Base-by-base conservation (phyloP, 495 filamentous ascomycete genomes). In the Choiromyces venosus region DNA sequence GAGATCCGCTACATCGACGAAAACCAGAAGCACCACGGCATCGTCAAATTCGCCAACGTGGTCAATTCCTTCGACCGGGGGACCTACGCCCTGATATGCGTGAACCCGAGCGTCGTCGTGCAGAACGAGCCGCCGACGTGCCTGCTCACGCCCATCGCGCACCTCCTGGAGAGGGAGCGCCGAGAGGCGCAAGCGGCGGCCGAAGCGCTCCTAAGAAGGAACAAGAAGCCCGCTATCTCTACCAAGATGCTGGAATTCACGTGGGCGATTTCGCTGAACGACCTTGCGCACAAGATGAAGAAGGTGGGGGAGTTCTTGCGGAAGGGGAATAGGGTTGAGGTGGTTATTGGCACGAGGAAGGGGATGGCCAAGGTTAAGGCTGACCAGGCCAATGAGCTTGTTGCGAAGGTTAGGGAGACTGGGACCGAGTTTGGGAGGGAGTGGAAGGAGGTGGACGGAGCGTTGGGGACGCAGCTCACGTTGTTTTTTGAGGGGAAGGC, bases 291-390 rank as follows among this genome's bases (percentile, higher is more conserved):
- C 77, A 86, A 87, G 25, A 73, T 89, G 76, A 86, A 84, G 66
- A 85, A 86, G 80, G 72, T 89, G 74, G 76, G 80, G 65, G 83
- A 76, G 68, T 89, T 90, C 67, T 64, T 90, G 72, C 83, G 84
- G 38, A 87, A 88, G 69, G 87, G 87, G 33, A 82, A 82, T 37
- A 86, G 82, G 77, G 87, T 90, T 65, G 87, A 89, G 76, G 76
- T 90, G 16, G 64, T 86, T 40, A 72, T 90, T 72, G 86, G 86
- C 4, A 87, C 87, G 64, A 95, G 88, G 46, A 91, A 92, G 85
- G 96, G 96, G 78, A 93, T 91, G 84, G 91, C 93, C n/a, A 94
- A 92, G 83, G 90, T 93, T 84, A 93, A 94, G 84, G 91, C 94
- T 71, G 91, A 90, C 76, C 94, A 87, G 80, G 93, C 94, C 75